Conservation (phyloP, 2,329 filamentous ascomycete species). For the Verticillium nonalfalfae region DNA sequence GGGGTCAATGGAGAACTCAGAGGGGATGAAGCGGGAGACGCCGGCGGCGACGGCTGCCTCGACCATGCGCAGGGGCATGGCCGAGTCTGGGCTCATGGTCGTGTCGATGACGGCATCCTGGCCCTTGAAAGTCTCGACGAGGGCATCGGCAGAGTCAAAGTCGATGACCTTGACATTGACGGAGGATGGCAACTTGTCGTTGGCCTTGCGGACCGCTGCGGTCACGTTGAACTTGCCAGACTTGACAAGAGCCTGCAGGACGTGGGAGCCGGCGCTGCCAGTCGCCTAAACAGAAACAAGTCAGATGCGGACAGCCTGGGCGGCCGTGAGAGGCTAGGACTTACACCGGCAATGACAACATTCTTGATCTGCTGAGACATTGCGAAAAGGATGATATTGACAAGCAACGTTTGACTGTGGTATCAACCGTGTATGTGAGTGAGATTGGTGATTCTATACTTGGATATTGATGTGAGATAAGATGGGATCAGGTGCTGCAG, state of each 20-base stretch:
- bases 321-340: background rate
- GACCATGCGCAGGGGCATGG: constrained; percentile 37
- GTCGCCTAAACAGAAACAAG: constrained; percentile 13
- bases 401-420: no score
- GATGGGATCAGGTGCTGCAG: no score
- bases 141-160: constrained; percentile 38
- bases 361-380: constrained; percentile 22
- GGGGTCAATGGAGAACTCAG: constrained; percentile 43
- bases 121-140: constrained; percentile 44
- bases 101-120: constrained; percentile 48
- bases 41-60: constrained; percentile 54
- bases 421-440: no score
- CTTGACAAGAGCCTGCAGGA: constrained; percentile 22
- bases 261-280: constrained; percentile 24
- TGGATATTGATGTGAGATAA: no score
- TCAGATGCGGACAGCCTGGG: background rate
- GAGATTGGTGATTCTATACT: no score
- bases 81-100: constrained; percentile 21
- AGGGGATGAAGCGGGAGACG: constrained; percentile 55
- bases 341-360: constrained; percentile 28
- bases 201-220: constrained; percentile 40
- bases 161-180: constrained; percentile 40
- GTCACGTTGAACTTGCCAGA: constrained; percentile 37
- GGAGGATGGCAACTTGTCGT: constrained; percentile 14
- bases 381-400: background rate